phyloP scores from a whole-genome alignment of 2,329 filamentous ascomycete species.

The Aspergillus sp. region DNA sequence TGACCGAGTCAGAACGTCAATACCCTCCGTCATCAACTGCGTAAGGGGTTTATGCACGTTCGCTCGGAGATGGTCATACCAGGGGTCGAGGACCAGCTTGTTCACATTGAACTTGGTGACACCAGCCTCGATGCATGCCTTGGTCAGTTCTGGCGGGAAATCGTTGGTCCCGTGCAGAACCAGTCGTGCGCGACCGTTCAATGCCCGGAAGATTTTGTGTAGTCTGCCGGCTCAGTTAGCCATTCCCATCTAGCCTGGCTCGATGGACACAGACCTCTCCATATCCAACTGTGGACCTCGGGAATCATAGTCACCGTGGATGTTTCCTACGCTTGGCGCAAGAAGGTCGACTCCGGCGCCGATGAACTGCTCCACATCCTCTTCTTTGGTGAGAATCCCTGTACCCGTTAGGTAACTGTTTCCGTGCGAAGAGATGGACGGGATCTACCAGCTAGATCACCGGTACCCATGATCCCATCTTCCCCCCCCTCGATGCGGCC shows the following conservation, averaged over 20 bases:
- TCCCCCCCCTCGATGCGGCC: conserved; percentile 69
- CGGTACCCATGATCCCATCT: conserved; percentile 67
- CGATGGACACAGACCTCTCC: conserved; percentile 1
- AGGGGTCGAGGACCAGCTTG: conserved; percentile 48
- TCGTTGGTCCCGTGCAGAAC: conserved; percentile 57
- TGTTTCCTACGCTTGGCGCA: conserved; percentile 70
- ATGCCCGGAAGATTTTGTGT: conserved; percentile 45
- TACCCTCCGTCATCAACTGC: conserved; percentile 51
- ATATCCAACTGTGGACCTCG: conserved; percentile 58
- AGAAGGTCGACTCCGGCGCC: conserved; percentile 68
- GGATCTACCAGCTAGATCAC: conserved; percentile 49
- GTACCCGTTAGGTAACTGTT: not conserved
- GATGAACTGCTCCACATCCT: conserved; percentile 67
- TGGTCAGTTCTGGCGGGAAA: conserved; percentile 51
- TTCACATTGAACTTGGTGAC: conserved; percentile 58
- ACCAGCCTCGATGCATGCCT: conserved; percentile 50
- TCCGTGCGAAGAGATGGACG: not conserved
- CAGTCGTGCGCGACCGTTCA: conserved; percentile 47
- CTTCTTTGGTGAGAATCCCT: conserved; percentile 60
- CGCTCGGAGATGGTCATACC: conserved; percentile 42
- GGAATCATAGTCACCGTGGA: conserved; percentile 68
- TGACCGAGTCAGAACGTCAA: conserved; percentile 48
- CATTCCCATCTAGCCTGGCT: no score
- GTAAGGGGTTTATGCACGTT: conserved; percentile 50
- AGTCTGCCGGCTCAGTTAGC: conserved; percentile 41